A percentile compares a stretch with the other conserved stretches of the same genome.
phyloP scores from a whole-genome alignment of 2,329 filamentous ascomycete species.

The Didymella pomorum region DNA sequence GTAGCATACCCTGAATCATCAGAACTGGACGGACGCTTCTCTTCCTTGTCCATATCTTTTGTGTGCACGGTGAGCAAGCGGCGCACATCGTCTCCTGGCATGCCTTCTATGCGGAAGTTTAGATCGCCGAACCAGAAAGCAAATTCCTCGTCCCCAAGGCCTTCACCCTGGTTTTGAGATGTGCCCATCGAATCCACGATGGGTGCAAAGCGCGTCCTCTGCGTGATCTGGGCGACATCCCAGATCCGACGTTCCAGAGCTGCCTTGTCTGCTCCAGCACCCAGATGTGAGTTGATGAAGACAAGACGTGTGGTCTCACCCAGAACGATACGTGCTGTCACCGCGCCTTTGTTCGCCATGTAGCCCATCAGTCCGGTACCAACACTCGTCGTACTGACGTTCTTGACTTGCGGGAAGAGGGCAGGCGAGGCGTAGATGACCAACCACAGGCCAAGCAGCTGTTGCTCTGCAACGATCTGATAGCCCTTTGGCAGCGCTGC shows the following conservation, averaged over 20 bases:
- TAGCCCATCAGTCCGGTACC: conserved; percentile 92
- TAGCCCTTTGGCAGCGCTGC: conserved; percentile 80
- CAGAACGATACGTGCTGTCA: conserved; percentile 80
- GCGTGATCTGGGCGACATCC: conserved; percentile 82
- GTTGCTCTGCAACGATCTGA: conserved; percentile 77
- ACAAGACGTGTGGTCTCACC: conserved; percentile 89
- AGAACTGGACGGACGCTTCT: conserved; percentile 28
- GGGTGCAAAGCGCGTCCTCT: conserved; percentile 79
- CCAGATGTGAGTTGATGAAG: conserved; percentile 91
- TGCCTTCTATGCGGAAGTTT: conserved; percentile 88
- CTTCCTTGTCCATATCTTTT: conserved; percentile 66
- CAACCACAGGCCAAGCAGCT: conserved; percentile 84
- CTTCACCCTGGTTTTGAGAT: conserved; percentile 65
- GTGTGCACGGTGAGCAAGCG: conserved; percentile 84
- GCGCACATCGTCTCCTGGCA: conserved; percentile 90
- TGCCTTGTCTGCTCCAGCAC: conserved; percentile 81
- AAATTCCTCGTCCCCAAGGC: conserved; percentile 89
- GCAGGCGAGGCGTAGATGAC: conserved; percentile 85
- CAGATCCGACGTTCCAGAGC: conserved; percentile 86
- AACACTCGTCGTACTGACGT: conserved; percentile 81
- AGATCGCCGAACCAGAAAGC: conserved; percentile 96
- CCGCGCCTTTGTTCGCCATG: conserved; percentile 94
- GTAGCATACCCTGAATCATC: conserved; percentile 31
- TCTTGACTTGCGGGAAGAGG: conserved; percentile 76
- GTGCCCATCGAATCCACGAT: conserved; percentile 71